A percentile compares a stretch with the other conserved stretches of the same genome.
Conservation (phyloP, 345 rosid genomes). For the Corchorus olitorius region DNA sequence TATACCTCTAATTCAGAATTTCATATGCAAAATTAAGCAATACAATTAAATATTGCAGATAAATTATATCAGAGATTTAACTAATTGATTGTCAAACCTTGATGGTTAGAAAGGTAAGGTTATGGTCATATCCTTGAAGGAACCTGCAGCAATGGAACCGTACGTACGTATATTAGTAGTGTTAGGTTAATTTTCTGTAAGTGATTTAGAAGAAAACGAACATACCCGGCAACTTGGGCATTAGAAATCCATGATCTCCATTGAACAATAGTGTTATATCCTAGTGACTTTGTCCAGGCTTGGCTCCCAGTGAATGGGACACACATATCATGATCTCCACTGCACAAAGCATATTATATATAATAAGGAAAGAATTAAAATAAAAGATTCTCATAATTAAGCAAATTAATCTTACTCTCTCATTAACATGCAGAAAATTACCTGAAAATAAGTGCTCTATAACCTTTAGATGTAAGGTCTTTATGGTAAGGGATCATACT, state of each 20-base stretch:
- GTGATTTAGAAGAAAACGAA: no score
- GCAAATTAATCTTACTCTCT: no score
- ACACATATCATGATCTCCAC: constrained; percentile 64
- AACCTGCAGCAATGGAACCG: constrained; percentile 36
- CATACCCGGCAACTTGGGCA: constrained; percentile 52
- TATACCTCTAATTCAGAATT: background rate
- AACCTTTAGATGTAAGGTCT: constrained; percentile 44
- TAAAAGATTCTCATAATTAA: no score
- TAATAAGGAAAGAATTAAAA: no score
- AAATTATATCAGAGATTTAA: background rate
- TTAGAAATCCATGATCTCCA: constrained; percentile 52
- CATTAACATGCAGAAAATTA: no score
- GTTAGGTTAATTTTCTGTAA: no score
- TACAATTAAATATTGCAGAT: no score
- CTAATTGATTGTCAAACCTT: constrained; percentile 39
- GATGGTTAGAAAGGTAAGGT: constrained; percentile 55
- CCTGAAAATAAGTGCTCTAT: constrained; percentile 63
- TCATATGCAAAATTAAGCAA: background rate
- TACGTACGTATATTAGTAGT: background rate
- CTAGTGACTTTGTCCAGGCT: constrained; percentile 61
- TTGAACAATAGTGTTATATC: constrained; percentile 36
- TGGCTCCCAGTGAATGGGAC: constrained; percentile 56
- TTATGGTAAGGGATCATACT: constrained; percentile 52
- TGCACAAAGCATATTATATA: constrained; percentile 24
- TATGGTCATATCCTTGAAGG: constrained; percentile 52